phyloP scores from a whole-genome alignment of 139 green algal genomes.

The Nannochloris sp. region DNA sequence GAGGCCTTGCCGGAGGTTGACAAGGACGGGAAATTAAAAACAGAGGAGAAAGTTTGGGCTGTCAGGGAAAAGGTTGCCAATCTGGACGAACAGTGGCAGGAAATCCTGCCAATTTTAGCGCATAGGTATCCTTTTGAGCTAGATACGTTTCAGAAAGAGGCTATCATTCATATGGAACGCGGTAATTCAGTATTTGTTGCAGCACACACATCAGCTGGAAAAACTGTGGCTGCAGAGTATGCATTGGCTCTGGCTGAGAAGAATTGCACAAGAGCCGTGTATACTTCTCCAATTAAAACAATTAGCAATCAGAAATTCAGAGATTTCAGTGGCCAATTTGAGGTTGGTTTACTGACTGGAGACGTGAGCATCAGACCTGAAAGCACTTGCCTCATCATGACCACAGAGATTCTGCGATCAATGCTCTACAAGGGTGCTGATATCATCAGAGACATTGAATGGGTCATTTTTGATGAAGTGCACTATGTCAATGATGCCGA shows the following conservation, averaged over 20 bases:
- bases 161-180: constrained; percentile 61
- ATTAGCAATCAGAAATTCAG: constrained; percentile 99
- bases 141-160: constrained; percentile 93
- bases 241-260: constrained; percentile 80
- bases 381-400: constrained; percentile 92
- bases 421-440: constrained; percentile 96
- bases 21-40: background rate
- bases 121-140: constrained; percentile 47
- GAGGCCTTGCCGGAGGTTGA: background rate
- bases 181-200: constrained; percentile 80
- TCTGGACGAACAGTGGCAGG: constrained; percentile 21
- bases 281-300: constrained; percentile 96
- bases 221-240: constrained; percentile 97
- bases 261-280: constrained; percentile 78
- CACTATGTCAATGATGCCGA: constrained; percentile 97
- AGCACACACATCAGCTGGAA: constrained; percentile 89
- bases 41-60: constrained; percentile 13
- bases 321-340: constrained; percentile 81
- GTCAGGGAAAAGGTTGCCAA: constrained; percentile 18
- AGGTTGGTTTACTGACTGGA: constrained; percentile 89
- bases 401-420: constrained; percentile 90
- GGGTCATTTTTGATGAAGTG: constrained; percentile 96
- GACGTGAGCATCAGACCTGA: constrained; percentile 87
- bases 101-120: constrained; percentile 22
- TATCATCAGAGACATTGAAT: constrained; percentile 88